These are phyloP conservation scores for Rhodotorula sp. DNA, from an alignment of 1,284 basidiomycete genomes.

Conservation along the genomic window DNA sequence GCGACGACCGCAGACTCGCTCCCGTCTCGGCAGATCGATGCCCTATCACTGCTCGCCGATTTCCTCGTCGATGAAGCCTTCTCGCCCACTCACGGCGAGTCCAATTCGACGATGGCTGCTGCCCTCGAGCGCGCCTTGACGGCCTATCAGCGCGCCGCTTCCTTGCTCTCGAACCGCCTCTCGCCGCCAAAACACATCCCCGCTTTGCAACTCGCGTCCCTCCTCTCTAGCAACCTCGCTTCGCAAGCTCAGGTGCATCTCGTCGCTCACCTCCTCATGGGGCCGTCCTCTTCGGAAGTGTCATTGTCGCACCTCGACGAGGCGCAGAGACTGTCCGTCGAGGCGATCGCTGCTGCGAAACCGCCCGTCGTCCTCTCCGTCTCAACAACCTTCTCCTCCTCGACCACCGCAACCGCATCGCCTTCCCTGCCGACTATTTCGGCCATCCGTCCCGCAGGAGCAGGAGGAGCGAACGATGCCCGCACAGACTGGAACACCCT, in stretches of 20 bases:
- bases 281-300: background rate
- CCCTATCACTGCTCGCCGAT: constrained; percentile 28
- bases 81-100: background rate
- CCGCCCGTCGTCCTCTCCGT: constrained; percentile 17
- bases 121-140: constrained; percentile 8
- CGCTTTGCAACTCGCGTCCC: constrained; percentile 17
- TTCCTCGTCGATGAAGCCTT: constrained; percentile 23
- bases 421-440: constrained; percentile 8
- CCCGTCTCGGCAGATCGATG: constrained; percentile 1
- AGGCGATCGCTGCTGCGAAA: background rate
- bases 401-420: background rate
- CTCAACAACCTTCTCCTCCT: background rate
- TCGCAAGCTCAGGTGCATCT: constrained; percentile 25
- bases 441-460: background rate
- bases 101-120: background rate
- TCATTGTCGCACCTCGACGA: background rate
- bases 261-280: constrained; percentile 11
- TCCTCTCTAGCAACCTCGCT: constrained; percentile 32
- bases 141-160: constrained; percentile 9
- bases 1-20: background rate
- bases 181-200: constrained; percentile 28
- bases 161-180: constrained; percentile 29
- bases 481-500: constrained; percentile 20
- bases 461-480: constrained; percentile 5
- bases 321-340: constrained; percentile 21